Evolutionary conservation across 305 asterid genomes (phyloP), one percentile per base, ranked within the genome.

Genomic region (Plantago coronopus): DNA sequence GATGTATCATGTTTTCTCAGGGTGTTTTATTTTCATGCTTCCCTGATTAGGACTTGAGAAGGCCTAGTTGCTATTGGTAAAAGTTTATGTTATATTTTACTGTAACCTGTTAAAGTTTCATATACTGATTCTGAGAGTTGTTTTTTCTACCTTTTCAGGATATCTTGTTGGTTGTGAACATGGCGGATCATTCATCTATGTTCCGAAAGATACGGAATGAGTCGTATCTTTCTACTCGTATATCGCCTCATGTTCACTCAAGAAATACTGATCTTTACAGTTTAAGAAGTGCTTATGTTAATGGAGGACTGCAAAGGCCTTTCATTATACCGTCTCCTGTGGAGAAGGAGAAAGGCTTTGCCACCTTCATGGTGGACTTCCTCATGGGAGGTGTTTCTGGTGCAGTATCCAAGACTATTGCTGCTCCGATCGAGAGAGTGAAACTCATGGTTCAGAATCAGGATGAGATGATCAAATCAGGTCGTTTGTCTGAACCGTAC

Each of bases 341-440:
- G 2, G 87, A 81, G 55, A 72, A 70, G 42, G 81, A 78, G 20
- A 78, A 70, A 63, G 65, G 78, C 22, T 66, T 78, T 62, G 50
- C 69, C 54, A 66, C 74, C 54, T 80, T 83, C 54, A 31, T 76
- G 69, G 76, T 74, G 67, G 89, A 83, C 73, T 80, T 79, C 69
- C 82, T 83, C 65, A 78, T 80, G 89, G 89, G 86, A 75, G 89
- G 89, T 64, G 86, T 82, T 67, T 77, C 86, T 62, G 89, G 82
- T 21, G 86, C 89, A 17, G 84, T 82, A 59, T 79, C 86, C 59
- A 79, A 79, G 69, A 75, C 81, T 14, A 81, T 80, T 27, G 86
- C 86, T 63, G 89, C 89, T 62, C 89, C 89, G 0, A 82, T 82
- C 25, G 86, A 82, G 78, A 73, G 89, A 67, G 82, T 82, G n/a